A percentile compares a stretch with the other conserved stretches of the same genome.
These are phyloP conservation scores for Ulota crispa DNA, from an alignment of 225 moss, liverwort and hornwort genomes.

Conservation along the genomic window DNA sequence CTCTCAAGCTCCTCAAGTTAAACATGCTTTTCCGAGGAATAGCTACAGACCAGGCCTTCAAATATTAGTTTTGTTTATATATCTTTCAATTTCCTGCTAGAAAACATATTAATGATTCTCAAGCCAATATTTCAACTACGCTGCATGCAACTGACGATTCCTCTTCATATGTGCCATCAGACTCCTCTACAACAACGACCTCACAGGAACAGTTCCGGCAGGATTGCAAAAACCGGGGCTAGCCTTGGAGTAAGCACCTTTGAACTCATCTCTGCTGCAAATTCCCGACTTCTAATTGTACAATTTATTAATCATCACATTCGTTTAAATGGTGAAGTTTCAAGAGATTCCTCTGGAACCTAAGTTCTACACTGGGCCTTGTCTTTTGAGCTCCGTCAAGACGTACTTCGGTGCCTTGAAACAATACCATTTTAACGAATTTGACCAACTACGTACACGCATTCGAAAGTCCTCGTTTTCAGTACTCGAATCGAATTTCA, in stretches of 20 bases:
- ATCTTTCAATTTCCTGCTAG: neutral
- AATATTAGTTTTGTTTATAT: neutral
- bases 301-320: no score
- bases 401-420: no score
- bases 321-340: neutral
- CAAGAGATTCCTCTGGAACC: neutral
- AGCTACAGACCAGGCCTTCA: neutral
- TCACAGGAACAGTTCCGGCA: slow-evolving; percentile 32
- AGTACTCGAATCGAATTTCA: neutral
- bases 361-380: neutral
- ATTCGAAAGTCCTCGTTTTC: neutral
- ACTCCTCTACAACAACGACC: slow-evolving; percentile 35
- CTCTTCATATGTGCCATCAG: slow-evolving; percentile 13
- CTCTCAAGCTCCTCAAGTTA: neutral
- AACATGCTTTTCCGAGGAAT: neutral
- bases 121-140: neutral
- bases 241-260: slow-evolving; percentile 28
- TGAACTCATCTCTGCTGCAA: neutral
- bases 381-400: neutral
- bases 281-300: neutral
- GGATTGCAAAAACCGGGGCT: slow-evolving; percentile 18
- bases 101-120: neutral
- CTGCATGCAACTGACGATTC: neutral
- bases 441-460: neutral
- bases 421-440: neutral